Percentiles rank a stretch among this genome's conserved stretches.
These are phyloP conservation scores for Nicotiana knightiana DNA, from an alignment of 257 asterid species.

Conservation along the genomic window DNA sequence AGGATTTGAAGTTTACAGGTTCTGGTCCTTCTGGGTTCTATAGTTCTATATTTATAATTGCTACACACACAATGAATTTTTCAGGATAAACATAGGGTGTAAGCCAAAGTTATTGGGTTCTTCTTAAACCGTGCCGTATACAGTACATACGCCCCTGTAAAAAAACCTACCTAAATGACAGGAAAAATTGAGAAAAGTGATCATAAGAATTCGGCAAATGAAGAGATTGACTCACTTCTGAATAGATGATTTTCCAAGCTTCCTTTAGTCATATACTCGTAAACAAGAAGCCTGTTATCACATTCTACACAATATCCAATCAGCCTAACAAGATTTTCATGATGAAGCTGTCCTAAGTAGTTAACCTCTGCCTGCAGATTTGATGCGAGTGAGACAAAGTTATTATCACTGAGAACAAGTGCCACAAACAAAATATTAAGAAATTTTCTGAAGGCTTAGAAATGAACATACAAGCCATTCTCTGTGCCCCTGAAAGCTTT, in stretches of 20 bases:
- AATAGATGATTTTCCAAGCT: constrained; percentile 76
- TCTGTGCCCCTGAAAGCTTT: constrained; percentile 66
- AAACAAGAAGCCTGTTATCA: constrained; percentile 53
- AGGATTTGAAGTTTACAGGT: too few relatives aligned
- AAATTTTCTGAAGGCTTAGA: not conserved
- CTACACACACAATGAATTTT: too few relatives aligned
- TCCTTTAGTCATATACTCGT: constrained; percentile 70
- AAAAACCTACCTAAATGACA: not conserved
- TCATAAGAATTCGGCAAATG: not conserved
- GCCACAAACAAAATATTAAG: not conserved
- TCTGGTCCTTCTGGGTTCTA: too few relatives aligned
- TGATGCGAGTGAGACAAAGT: not conserved
- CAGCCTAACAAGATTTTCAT: constrained; percentile 61
- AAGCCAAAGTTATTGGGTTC: too few relatives aligned
- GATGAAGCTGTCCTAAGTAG: constrained; percentile 55
- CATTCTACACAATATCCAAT: constrained; percentile 68
- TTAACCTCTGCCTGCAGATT: constrained; percentile 55
- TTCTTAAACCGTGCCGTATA: too few relatives aligned
- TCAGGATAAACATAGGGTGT: too few relatives aligned
- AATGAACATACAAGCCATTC: constrained; percentile 69
- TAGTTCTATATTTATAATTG: too few relatives aligned
- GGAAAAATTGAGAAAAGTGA: not conserved
- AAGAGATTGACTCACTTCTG: constrained; percentile 34
- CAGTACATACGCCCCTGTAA: too few relatives aligned
- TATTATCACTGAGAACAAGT: not conserved